Base-by-base conservation (phyloP, 129 eudicot genomes). In the Ambrosia trifida region DNA sequence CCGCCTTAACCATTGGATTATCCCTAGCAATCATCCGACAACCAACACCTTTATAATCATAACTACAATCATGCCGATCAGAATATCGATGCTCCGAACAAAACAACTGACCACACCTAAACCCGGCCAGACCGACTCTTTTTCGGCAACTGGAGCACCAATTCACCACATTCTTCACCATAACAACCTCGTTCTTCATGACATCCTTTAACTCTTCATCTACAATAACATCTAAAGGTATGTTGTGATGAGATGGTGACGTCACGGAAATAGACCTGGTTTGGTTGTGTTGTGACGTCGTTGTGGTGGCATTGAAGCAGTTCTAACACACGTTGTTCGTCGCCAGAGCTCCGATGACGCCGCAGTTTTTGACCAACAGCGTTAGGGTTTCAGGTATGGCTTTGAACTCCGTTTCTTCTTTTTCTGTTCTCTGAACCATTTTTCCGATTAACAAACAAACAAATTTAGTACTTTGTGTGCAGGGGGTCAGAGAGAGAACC, bases 61-160 rank as follows among this genome's bases (percentile, higher is more conserved):
- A 89, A 72, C 88, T 82, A 61, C 96, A 89, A 64, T 89, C 96
- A 67, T 89, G 96, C 7, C 96, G 96, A 57, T 89, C 96, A 14
- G 92, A 86, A 80, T 89, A 89, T 53, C 96, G 83, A 66, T 89
- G 96, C 35, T 80, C 84, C 13, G 85, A 66, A 60, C 96, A 89
- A 70, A 86, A 89, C 66, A 89, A 69, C 56, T 89, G 92, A n/a
- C 96, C 96, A 65, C 96, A 86, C 61, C 96, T 75, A 79, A 89
- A 84, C 78, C 96, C 96, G 72, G 90, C 82, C 88, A 89, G 72
- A 16, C 92, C 96, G 2, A 89, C 92, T 84, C 72, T 86, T 36
- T 82, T 84, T 81, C 89, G 83, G 68, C 96, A 89, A 9, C 92
- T 86, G 30, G 83, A 80, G 84, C 96, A 89, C 47, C 96, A 76